These are phyloP conservation scores for Kuraishia borneana DNA, from an alignment of 805 yeast species.

Conservation along the genomic window DNA sequence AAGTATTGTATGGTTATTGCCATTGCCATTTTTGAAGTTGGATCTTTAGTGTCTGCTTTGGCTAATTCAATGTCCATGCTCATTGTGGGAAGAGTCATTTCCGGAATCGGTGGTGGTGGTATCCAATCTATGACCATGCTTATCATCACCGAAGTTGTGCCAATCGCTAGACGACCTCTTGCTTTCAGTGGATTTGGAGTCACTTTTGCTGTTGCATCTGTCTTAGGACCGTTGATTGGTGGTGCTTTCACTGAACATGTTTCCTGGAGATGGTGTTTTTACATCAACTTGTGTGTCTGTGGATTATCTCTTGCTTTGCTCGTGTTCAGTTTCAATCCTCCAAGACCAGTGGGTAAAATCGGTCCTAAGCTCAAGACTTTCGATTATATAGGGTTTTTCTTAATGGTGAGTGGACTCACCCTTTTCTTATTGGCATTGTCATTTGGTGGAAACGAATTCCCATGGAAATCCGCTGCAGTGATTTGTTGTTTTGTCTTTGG, in stretches of 20 bases:
- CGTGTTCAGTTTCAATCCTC: constrained; percentile 22
- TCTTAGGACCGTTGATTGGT: constrained; percentile 54
- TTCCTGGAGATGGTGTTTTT: constrained; percentile 68
- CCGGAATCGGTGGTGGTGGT: constrained; percentile 68
- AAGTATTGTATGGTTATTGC: constrained; percentile 36
- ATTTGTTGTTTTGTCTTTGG: constrained; percentile 38
- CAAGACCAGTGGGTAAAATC: neutral
- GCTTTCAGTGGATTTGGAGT: constrained; percentile 26
- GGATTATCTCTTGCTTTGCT: constrained; percentile 32
- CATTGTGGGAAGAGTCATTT: constrained; percentile 61
- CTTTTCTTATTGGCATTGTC: constrained; percentile 35
- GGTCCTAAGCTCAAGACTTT: constrained; percentile 10
- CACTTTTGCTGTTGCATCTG: constrained; percentile 38
- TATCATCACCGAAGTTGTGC: constrained; percentile 44
- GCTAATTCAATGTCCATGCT: constrained; percentile 45
- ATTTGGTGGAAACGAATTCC: constrained; percentile 38
- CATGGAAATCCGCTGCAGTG: constrained; percentile 46
- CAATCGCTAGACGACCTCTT: constrained; percentile 26
- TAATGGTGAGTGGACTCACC: constrained; percentile 30
- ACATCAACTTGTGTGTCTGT: constrained; percentile 57
- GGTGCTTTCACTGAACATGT: constrained; percentile 43
- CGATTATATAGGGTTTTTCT: constrained; percentile 36
- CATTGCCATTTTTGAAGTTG: constrained; percentile 44
- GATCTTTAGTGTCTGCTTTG: constrained; percentile 49
- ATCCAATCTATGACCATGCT: constrained; percentile 46